Conservation (phyloP, 2,329 filamentous ascomycete genomes). For the Penicillium brasilianum region DNA sequence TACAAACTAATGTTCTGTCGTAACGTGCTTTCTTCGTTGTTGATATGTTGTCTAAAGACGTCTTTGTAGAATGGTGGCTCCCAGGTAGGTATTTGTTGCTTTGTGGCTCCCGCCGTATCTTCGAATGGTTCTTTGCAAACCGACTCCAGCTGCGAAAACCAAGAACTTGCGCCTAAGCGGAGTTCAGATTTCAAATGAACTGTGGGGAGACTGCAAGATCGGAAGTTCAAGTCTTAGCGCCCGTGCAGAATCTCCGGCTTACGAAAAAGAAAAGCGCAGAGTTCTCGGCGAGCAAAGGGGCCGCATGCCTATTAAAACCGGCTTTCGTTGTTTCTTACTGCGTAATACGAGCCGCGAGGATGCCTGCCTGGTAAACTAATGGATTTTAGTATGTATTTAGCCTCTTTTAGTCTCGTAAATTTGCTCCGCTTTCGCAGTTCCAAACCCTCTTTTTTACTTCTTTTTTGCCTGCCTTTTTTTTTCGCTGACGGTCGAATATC, state of each 20-base stretch:
- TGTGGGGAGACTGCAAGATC: slow-evolving; percentile 2
- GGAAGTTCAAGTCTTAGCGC: background rate
- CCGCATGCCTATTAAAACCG: slow-evolving; percentile 18
- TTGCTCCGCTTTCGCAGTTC: slow-evolving; percentile 18
- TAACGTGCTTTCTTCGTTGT: background rate
- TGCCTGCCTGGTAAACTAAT: background rate
- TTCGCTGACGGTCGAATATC: background rate
- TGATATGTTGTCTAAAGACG: background rate
- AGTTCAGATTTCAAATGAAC: background rate
- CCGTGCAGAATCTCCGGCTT: background rate
- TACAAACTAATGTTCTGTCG: background rate
- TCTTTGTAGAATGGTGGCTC: background rate
- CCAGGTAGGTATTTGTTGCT: background rate
- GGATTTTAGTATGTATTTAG: background rate
- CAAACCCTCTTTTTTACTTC: background rate
- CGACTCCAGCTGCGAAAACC: background rate
- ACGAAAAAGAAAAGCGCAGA: slow-evolving; percentile 1
- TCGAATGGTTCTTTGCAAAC: background rate
- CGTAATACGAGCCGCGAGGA: slow-evolving; percentile 18
- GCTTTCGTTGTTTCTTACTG: slow-evolving; percentile 15
- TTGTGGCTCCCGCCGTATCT: background rate
- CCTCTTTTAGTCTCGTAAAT: slow-evolving; percentile 1
- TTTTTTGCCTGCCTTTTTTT: slow-evolving; percentile 10
- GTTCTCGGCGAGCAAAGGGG: slow-evolving; percentile 7
- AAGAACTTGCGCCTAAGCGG: background rate